Conservation (phyloP, 192 early-diverging fungal species). For the Entophlyctis luteolus region DNA sequence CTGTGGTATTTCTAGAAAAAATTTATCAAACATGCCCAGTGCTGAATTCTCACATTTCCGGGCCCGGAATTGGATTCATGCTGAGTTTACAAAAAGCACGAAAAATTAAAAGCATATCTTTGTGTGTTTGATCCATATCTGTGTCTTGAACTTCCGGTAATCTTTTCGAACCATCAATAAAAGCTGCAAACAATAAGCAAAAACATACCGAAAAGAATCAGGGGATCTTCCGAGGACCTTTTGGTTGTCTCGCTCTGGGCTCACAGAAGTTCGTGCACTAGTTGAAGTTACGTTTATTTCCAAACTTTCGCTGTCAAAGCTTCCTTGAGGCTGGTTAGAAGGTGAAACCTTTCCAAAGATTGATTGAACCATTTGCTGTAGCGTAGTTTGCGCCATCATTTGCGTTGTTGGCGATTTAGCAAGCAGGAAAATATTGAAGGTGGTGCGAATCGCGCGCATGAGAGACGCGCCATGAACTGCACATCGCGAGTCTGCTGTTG, state of each 20-base stretch:
- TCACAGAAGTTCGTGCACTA: too few species aligned
- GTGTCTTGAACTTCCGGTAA: neutral
- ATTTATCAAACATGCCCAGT: constrained; percentile 11
- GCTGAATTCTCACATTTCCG: constrained; percentile 46
- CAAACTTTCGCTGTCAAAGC: too few species aligned
- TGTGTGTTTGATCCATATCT: constrained; percentile 19
- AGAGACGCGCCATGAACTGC: constrained; percentile 72
- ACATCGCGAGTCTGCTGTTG: constrained; percentile 50
- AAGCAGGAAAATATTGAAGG: constrained; percentile 85
- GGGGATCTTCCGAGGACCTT: too few species aligned
- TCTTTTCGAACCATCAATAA: neutral
- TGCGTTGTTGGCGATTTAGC: constrained; percentile 69
- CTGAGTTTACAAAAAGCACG: constrained; percentile 84
- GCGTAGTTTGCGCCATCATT: constrained; percentile 79
- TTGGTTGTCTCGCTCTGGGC: too few species aligned
- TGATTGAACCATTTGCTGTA: constrained; percentile 84
- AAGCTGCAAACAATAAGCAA: neutral
- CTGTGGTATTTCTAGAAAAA: constrained; percentile 45
- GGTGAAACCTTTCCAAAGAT: constrained; percentile 62
- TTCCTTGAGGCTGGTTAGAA: too few species aligned
- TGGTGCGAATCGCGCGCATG: constrained; percentile 75
- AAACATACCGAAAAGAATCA: too few species aligned
- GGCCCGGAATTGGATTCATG: constrained; percentile 71
- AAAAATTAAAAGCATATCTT: constrained; percentile 80
- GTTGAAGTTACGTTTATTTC: too few species aligned